Conservation (phyloP, 2,329 filamentous ascomycete species). For the Aspergillus neotritici region DNA sequence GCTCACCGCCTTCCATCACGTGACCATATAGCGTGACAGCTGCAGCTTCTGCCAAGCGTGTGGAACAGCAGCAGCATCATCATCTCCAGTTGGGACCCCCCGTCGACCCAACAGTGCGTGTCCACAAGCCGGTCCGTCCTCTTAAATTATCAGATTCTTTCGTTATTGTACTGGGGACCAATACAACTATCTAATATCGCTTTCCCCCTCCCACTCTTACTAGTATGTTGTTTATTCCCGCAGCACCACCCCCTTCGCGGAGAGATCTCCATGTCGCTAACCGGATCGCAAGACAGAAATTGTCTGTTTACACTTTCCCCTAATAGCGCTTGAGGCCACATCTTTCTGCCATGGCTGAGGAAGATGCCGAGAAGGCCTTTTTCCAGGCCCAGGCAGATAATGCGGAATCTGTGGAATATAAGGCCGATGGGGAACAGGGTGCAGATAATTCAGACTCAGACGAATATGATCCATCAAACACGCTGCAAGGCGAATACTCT, state of each 20-base stretch:
- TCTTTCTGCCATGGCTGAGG: constrained; percentile 43
- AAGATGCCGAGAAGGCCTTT: constrained; percentile 51
- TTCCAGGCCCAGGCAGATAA: constrained; percentile 46
- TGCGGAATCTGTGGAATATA: constrained; percentile 33
- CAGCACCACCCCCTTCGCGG: background rate
- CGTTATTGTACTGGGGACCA: background rate
- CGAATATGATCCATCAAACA: constrained; percentile 52
- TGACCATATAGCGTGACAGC: constrained; percentile 16
- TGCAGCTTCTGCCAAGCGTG: constrained; percentile 20
- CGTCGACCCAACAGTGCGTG: too few relatives aligned
- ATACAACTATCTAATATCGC: background rate
- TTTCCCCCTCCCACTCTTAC: background rate
- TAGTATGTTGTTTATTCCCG: background rate
- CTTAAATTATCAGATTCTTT: background rate
- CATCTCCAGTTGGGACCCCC: background rate
- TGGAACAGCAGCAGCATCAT: constrained; percentile 1
- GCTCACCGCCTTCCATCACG: constrained; percentile 29
- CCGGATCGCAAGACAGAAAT: constrained; percentile 1
- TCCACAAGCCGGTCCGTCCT: too few relatives aligned
- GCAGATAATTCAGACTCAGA: constrained; percentile 51
- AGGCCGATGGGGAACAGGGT: constrained; percentile 48
- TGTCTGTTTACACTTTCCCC: constrained; percentile 1
- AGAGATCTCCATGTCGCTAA: background rate
- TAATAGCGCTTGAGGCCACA: constrained; percentile 11
- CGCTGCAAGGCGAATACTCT: constrained; percentile 39